Conservation (phyloP, 2,329 filamentous ascomycete species). For the Gnomoniopsis sp. region DNA sequence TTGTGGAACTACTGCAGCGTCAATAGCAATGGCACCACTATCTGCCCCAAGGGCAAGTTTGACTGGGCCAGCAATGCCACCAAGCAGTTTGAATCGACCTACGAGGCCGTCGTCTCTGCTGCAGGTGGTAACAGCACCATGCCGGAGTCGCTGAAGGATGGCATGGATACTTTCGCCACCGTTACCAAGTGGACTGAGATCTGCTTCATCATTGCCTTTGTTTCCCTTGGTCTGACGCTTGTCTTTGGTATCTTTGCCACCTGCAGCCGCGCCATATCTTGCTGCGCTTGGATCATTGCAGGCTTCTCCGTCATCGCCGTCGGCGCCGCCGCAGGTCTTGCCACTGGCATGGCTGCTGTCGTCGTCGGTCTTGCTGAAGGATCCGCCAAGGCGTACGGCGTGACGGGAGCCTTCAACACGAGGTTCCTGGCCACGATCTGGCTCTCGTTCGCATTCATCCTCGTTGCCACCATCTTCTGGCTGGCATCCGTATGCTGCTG, state of each 20-base stretch:
- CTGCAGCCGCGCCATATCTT: conserved; percentile 77
- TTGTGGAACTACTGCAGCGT: conserved; percentile 85
- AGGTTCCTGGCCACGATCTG: conserved; percentile 71
- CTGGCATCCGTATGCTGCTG: conserved; percentile 90
- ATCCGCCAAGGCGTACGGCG: conserved; percentile 67
- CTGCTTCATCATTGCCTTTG: conserved; percentile 71
- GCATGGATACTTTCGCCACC: conserved; percentile 69
- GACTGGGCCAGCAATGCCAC: conserved; percentile 76
- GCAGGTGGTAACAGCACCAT: conserved; percentile 58
- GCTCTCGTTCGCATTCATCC: conserved; percentile 74
- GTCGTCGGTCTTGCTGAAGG: conserved; percentile 67
- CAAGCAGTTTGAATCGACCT: conserved; percentile 52
- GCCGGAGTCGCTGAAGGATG: conserved; percentile 62
- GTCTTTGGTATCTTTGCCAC: conserved; percentile 77
- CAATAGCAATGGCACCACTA: conserved; percentile 49
- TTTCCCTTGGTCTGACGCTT: conserved; percentile 68
- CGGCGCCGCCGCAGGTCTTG: conserved; percentile 65
- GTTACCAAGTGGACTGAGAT: conserved; percentile 81
- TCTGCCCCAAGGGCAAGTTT: conserved; percentile 69
- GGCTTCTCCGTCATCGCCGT: conserved; percentile 53
- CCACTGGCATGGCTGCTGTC: conserved; percentile 70
- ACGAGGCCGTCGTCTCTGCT: conserved; percentile 51
- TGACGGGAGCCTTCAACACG: conserved; percentile 63
- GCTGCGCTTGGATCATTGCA: conserved; percentile 76
- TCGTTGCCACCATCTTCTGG: conserved; percentile 84